A percentile compares a stretch with the other conserved stretches of the same genome.
phyloP scores from a whole-genome alignment of 2,329 filamentous ascomycete genomes.

The Chrysosphaeria jannelii region DNA sequence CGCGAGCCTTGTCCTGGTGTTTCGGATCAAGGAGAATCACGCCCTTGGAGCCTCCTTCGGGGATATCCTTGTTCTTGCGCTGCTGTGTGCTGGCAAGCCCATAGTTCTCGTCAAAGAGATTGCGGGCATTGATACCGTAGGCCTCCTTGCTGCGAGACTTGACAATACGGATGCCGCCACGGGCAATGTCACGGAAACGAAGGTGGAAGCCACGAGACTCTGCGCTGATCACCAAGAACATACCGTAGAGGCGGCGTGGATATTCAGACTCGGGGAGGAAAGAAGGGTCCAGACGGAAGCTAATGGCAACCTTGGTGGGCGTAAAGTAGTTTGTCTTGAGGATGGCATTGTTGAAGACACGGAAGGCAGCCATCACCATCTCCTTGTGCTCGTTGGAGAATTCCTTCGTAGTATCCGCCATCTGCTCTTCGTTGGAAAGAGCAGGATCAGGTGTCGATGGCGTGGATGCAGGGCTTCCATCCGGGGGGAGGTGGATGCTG shows the following conservation, averaged over 20 bases:
- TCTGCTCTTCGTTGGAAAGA: constrained; percentile 42
- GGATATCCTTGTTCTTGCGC: constrained; percentile 99
- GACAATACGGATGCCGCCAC: constrained; percentile 92
- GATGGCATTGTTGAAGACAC: constrained; percentile 75
- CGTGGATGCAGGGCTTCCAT: no score
- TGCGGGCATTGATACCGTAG: constrained; percentile 85
- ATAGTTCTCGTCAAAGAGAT: constrained; percentile 96
- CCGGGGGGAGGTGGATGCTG: constrained; percentile 42
- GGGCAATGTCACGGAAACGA: constrained; percentile 86
- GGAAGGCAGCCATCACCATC: constrained; percentile 93
- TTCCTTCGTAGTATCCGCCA: constrained; percentile 49
- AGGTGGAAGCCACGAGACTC: constrained; percentile 95
- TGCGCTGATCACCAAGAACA: constrained; percentile 94
- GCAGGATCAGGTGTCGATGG: constrained; percentile 14
- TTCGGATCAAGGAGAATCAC: constrained; percentile 82
- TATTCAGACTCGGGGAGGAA: constrained; percentile 87
- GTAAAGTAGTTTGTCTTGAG: constrained; percentile 97
- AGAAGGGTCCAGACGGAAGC: constrained; percentile 68
- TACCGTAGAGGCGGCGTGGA: constrained; percentile 75
- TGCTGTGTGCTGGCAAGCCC: constrained; percentile 94
- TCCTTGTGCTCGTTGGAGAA: constrained; percentile 81
- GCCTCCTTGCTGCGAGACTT: constrained; percentile 92
- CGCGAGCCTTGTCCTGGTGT: constrained; percentile 73
- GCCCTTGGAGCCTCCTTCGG: constrained; percentile 91
- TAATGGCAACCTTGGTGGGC: constrained; percentile 89